Evolutionary conservation across 1,139 yeast species (phyloP), one percentile per base, ranked within the genome.

Genomic region (Candida gigantensis): DNA sequence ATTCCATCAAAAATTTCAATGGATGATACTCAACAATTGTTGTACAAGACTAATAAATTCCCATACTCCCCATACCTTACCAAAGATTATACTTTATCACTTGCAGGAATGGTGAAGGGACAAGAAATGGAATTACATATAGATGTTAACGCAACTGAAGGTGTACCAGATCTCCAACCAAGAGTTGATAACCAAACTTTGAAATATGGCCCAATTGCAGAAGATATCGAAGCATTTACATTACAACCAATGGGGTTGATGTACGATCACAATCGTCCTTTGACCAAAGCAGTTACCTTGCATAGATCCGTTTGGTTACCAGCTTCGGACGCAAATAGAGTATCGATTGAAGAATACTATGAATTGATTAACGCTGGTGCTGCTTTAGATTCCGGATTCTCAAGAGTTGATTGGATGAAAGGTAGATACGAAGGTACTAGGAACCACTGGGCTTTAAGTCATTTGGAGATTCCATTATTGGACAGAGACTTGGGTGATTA

Each of bases 311-410:
- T 87, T 33, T 90, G 97, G 96, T 48, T 71, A 31, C 76, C 77
- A 16, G 69, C 70, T 5, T 60, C 70, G 24, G 62, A 58, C 37
- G 63, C 65, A 8, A 65, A 60, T 32, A 62, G 62, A 38, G 59
- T 71, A 30, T 64, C 68, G 26, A 72, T 89, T 36, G 96, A 88
- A 56, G 98, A 94, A 57, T 81, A 84, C 52, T 90, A 88, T 57
- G 92, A 89, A 64, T 52, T 90, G 34, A 75, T 83, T 31, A 87
- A 92, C 55, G 67, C 66, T 23, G 97, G 86, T 20, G 95, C 96
- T 7, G 68, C 68, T 41, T 70, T 90, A 49, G 62, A 69, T 34
- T 52, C 65, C 7, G 92, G 94, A 1, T 90, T 87, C 56, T 80
- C 90, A 16, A 77, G 97, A 57, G 74, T 80, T 9, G 89, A 86